Base-by-base conservation (phyloP, 257 asterid genomes). In the Vinca minor region DNA sequence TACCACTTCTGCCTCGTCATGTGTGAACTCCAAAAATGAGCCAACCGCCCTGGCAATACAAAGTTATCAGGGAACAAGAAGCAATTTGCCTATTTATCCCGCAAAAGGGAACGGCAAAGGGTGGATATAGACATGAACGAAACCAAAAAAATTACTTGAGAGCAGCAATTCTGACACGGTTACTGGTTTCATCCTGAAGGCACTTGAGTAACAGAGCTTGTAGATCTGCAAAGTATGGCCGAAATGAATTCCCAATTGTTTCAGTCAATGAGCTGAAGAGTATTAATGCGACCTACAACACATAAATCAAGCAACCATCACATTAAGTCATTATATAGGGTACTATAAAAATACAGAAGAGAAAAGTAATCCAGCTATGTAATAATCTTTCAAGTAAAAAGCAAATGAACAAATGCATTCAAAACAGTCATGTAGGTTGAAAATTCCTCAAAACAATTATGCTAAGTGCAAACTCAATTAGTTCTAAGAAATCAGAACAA, bases 211-310 rank as follows among this genome's bases (percentile, higher is more conserved):
- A 82, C 68, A 93, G 82, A 66, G 97, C 75, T 74, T 89, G 96
- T 73, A 93, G 70, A 77, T 87, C 88, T 8, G 92, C 11, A 73
- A 89, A 93, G 81, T 85, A 83, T 29, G 97, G 99, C 60, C 74
- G 89, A 82, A 93, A 93, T 47, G 97, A 89, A 66, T 73, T 83
- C 79, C 97, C 97, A 21, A 89, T 87, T 64, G 99, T 93, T 80
- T 89, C 99, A n/a, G 97, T 93, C 78, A 89, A 80, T 71, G 99
- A 93, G 89, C 97, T 93, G 85, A 93, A 93, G 59, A 93, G 95
- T 78, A 93, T 85, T 85, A 93, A 83, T 11, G 96, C 96, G 76
- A 93, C 99, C 99, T 93, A 76, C 65, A 67, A 62, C 74, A 77
- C 18, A 56, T 38, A 72, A 62, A 70, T 46, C 64, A 78, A 64